A percentile compares a stretch with the other conserved stretches of the same genome.
Evolutionary conservation across 768 basidiomycete species (phyloP).

Genomic region (Mycena chlorophos): DNA sequence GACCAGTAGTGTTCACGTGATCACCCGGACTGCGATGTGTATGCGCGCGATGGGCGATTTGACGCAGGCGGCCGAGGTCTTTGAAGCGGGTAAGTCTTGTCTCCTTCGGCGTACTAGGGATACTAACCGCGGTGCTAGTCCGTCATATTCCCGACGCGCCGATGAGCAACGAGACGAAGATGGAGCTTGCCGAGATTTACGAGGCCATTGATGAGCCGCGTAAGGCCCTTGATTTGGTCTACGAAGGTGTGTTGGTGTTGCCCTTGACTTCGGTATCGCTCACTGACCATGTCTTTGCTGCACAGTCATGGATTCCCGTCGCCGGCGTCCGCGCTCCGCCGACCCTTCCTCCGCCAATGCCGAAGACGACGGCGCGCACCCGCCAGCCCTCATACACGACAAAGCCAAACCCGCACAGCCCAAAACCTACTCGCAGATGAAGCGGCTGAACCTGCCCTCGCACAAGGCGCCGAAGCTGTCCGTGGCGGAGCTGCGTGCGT

Average conservation of each 20-base stretch:
- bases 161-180: constrained; percentile 76
- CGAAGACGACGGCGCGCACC: too few relatives aligned
- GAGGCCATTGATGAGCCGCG: constrained; percentile 80
- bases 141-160: constrained; percentile 73
- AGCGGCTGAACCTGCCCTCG: too few relatives aligned
- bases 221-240: constrained; percentile 81
- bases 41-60: constrained; percentile 74
- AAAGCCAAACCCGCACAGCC: constrained; percentile 35
- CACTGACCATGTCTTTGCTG: neutral
- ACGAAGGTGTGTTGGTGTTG: constrained; percentile 62
- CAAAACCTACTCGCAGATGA: neutral
- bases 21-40: constrained; percentile 81
- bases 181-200: constrained; percentile 88
- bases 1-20: constrained; percentile 73
- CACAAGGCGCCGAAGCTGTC: constrained; percentile 45
- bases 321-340: constrained; percentile 36
- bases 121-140: constrained; percentile 46
- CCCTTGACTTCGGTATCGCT: neutral
- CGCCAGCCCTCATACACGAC: constrained; percentile 7
- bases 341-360: neutral
- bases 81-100: constrained; percentile 66
- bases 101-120: neutral
- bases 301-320: constrained; percentile 61
- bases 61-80: constrained; percentile 77
- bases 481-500: constrained; percentile 56